Percentiles rank a stretch among this genome's conserved stretches.
Conservation (phyloP, 306 rosid genomes). For the Cucurbita maxima region DNA sequence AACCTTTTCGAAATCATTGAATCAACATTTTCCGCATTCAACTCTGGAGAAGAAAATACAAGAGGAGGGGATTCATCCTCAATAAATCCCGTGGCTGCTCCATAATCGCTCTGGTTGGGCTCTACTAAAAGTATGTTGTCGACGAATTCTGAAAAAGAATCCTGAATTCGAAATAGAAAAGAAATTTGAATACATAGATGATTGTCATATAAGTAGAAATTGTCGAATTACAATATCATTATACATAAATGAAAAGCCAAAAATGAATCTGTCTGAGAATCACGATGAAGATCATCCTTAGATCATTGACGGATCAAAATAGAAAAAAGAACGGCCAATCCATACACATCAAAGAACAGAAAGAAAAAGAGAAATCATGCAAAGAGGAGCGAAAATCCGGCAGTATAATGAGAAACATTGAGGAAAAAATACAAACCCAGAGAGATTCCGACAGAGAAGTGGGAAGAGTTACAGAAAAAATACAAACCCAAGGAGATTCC, state of each 20-base stretch:
- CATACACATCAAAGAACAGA: background rate
- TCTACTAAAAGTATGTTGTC: constrained; percentile 34
- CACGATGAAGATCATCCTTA: background rate
- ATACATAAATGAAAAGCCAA: background rate
- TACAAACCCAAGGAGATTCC: background rate
- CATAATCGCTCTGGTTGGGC: constrained; percentile 18
- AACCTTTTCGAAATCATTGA: constrained; percentile 32
- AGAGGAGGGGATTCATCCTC: constrained; percentile 22
- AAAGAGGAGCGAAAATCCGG: background rate
- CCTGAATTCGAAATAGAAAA: constrained; percentile 23
- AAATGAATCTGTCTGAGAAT: background rate
- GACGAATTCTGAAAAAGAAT: constrained; percentile 27
- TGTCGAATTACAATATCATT: background rate
- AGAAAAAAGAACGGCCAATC: background rate
- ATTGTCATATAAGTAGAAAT: no score
- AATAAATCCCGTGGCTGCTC: background rate
- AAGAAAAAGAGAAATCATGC: background rate
- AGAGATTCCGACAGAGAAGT: background rate
- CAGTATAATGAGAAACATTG: background rate
- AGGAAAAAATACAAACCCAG: background rate
- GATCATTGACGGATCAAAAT: no score
- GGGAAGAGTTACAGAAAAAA: no score
- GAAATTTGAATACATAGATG: background rate
- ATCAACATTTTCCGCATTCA: constrained; percentile 14
- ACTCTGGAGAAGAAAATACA: constrained; percentile 40